Percentiles rank a stretch among this genome's conserved stretches.
These are phyloP conservation scores for Coniferiporia weirii DNA, from an alignment of 1,284 basidiomycete species.

Conservation along the genomic window DNA sequence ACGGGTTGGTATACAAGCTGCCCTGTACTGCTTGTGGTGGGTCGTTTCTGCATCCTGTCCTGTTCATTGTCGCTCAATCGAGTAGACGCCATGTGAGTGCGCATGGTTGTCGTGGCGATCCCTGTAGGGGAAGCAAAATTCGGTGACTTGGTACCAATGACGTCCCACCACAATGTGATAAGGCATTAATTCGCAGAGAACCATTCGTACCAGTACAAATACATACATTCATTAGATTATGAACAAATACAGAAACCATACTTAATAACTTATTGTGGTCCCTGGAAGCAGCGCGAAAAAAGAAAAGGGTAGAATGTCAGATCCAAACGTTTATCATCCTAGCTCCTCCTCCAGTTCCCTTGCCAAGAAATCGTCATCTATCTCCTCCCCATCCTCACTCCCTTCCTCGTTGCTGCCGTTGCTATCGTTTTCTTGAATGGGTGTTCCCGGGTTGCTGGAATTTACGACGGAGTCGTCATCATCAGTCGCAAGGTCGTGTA, in stretches of 20 bases:
- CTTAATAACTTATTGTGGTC: constrained; percentile 9
- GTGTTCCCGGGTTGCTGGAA: constrained; percentile 24
- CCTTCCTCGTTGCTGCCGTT: constrained; percentile 27
- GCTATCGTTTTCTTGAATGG: constrained; percentile 19
- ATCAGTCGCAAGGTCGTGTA: constrained; percentile 41
- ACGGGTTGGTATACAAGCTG: constrained; percentile 4
- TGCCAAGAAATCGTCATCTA: constrained; percentile 69
- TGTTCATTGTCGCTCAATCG: not conserved
- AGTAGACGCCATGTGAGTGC: constrained; percentile 3
- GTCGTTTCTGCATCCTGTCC: not conserved
- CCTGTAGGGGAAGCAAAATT: not conserved
- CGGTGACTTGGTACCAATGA: not conserved
- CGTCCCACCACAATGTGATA: not conserved
- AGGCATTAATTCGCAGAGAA: no score
- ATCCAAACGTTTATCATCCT: constrained; percentile 48
- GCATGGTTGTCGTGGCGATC: constrained; percentile 1
- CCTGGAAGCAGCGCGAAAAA: not conserved
- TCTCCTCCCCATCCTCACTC: constrained; percentile 39
- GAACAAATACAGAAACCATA: not conserved
- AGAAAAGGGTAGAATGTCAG: not conserved
- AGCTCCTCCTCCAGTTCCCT: constrained; percentile 67
- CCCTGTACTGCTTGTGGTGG: not conserved
- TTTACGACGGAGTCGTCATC: constrained; percentile 23
- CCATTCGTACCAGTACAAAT: constrained; percentile 7
- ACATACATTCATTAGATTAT: constrained; percentile 9